Base-by-base conservation (phyloP, 371 early-diverging fungal species). In the Catenaria anguillulae region DNA sequence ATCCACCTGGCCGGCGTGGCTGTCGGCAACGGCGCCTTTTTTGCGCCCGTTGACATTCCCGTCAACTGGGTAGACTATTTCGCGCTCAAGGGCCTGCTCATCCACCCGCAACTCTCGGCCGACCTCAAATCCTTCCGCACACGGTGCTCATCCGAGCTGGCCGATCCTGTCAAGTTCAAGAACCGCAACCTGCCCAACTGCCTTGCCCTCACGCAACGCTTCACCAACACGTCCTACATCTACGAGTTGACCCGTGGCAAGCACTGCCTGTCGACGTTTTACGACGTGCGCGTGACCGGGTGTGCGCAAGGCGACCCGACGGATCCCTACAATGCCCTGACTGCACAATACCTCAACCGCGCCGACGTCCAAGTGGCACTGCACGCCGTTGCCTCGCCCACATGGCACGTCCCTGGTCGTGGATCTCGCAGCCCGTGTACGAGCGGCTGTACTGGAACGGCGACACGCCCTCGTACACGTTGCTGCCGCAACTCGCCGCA, bases 1-100 rank as follows among this genome's bases (percentile, higher is more conserved):
- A 60, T 68, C 33, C 43, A 61, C 0, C 64, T 72, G 17, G 65
- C 68, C 40, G 65, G 68, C 37, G 65, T 68, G 62, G 72, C 72
- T 3, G 66, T 71, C 15, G 65, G 70, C n/a, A 72, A 72, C 48
- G 72, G 67, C 15, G 60, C 52, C 1, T 5, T 21, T 35, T 58
- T 58, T 36, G n/a, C 36, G 36, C 36, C 36, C 26, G 19, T 12
- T 0, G 58, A 58, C 21, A 58, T 58, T 10, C 58, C 58, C 42
- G 58, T 35, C 17, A 36, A 34, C 12, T 58, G 58, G 58, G 58
- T 58, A 12, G 33, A 33, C 36, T 35, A 34, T 31, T 58, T 58
- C 21, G 33, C n/a, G 29, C 10, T 19, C 26, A 34, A 24, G 36
- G 35, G 36, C 6, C 31, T 58, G 43, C 42, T 58, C 24, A 10